Evolutionary conservation across 768 basidiomycete species (phyloP), one percentile per base, ranked within the genome.

Genomic region (Russula lepida): DNA sequence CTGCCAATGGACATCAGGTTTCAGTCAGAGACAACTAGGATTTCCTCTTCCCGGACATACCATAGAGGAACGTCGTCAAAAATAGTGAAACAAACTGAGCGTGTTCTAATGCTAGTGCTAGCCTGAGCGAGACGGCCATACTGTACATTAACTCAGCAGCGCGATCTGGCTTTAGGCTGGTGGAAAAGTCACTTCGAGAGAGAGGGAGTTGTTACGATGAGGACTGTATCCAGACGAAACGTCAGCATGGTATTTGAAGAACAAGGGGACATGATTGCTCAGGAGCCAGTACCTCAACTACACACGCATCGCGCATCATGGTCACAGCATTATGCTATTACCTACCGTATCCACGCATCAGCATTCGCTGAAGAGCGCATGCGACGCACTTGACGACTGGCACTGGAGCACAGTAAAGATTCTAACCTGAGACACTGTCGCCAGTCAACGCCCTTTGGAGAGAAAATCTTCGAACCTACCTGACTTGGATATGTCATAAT

Each of bases 61-160:
- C 60, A 50, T 61, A 51, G 17, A 61, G 60, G 32, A 51, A 37
- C 23, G 60, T 56, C 4, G 54, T 44, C 23, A 56, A 19, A 11
- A 33, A 39, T 11, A 61, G 49, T 30, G 60, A 33, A 28, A 46
- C 4, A 13, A 61, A 25, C 39, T 61, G 19, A 7, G 54, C 37
- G 6, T 46, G 3, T 28, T 12, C 32, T 41, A 19, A 6, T 41
- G 39, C 39, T 6, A 15, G 15, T 8, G 39, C 15, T 41, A 41
- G 32, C 2, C 15, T 37, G 35, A 60, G 37, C 27, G 59, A 51
- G 7, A 44, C 44, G 12, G 4, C 30, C 43, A 50, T 50, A n/a
- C n/a, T n/a, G n/a, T n/a, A 11, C 2, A 11, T 21, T 50, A 28
- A 6, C 33, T 25, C 12, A 25, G 25, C 23, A 23, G 25, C 15